phyloP scores from a whole-genome alignment of 2,329 filamentous ascomycete species.

The Fusarium floridanum region DNA sequence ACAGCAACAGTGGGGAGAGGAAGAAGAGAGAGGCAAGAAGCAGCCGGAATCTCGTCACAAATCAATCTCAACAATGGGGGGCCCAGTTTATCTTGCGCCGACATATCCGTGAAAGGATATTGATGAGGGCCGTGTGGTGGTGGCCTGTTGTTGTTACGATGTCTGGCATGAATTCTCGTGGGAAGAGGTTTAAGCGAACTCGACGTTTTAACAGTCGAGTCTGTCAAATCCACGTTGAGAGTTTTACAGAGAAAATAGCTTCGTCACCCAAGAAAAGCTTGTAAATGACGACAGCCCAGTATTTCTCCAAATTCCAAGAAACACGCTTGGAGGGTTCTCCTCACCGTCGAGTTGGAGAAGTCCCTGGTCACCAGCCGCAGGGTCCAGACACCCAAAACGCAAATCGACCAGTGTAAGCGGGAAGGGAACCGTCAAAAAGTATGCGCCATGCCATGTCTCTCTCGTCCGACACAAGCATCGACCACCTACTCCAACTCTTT shows the following conservation, averaged over 20 bases:
- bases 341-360: constrained; percentile 41
- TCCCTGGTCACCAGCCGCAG: not conserved
- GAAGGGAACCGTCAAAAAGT: constrained; percentile 9
- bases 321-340: constrained; percentile 28
- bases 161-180: not conserved
- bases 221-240: not conserved
- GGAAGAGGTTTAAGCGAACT: not conserved
- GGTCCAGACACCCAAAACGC: not conserved
- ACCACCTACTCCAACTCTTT: constrained; percentile 12
- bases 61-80: constrained; percentile 7
- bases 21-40: constrained; percentile 12
- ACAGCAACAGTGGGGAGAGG: constrained; percentile 12
- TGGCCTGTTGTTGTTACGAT: constrained; percentile 1
- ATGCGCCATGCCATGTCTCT: not conserved
- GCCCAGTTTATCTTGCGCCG: constrained; percentile 34
- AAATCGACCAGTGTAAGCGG: not conserved
- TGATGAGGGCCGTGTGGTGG: not conserved
- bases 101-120: constrained; percentile 20
- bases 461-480: not conserved
- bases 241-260: not conserved
- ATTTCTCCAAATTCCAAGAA: constrained; percentile 31
- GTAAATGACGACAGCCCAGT: constrained; percentile 30
- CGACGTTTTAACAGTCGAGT: not conserved
- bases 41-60: constrained; percentile 30
- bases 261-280: constrained; percentile 1